Evolutionary conservation across 352 stramenopile genomes (phyloP).

Genomic region (Phytopythium montanum): DNA sequence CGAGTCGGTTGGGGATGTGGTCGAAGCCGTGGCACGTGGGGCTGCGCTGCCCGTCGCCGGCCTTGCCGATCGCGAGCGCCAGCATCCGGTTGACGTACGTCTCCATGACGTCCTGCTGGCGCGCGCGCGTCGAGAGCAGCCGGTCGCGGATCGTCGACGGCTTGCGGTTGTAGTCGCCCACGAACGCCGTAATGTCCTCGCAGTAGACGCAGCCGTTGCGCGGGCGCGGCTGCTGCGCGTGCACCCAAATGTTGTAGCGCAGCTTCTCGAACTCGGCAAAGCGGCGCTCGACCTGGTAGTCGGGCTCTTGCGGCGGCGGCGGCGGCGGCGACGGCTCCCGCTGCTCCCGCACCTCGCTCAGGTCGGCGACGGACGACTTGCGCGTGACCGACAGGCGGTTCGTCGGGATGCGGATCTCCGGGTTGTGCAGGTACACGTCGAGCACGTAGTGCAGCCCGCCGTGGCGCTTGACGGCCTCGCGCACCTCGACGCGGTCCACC

Average conservation of each 20-base stretch:
- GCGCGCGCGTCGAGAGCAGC: conserved; percentile 23
- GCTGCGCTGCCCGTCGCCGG: conserved; percentile 26
- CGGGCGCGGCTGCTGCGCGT: conserved; percentile 31
- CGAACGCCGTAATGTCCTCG: conserved; percentile 29
- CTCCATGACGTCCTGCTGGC: conserved; percentile 27
- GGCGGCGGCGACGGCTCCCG: not conserved
- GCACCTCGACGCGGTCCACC: conserved; percentile 36
- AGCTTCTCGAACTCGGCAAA: conserved; percentile 38
- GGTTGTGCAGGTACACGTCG: conserved; percentile 40
- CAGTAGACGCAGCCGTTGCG: conserved; percentile 30
- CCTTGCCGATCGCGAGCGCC: conserved; percentile 23
- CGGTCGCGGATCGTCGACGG: conserved; percentile 25
- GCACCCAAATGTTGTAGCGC: conserved; percentile 34
- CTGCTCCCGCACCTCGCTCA: conserved; percentile 7
- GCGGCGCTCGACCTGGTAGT: conserved; percentile 36
- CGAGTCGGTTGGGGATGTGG: conserved; percentile 33
- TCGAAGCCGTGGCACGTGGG: conserved; percentile 33
- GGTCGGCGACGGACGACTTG: conserved; percentile 15
- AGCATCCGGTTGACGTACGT: conserved; percentile 31
- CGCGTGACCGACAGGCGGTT: conserved; percentile 20
- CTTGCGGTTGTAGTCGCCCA: conserved; percentile 24
- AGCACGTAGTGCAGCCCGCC: conserved; percentile 31
- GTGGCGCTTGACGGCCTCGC: conserved; percentile 25
- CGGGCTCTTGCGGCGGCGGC: conserved; percentile 15
- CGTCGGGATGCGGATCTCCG: conserved; percentile 41